Base-by-base conservation (phyloP, 768 basidiomycete genomes). In the Steccherinum ochraceum region DNA sequence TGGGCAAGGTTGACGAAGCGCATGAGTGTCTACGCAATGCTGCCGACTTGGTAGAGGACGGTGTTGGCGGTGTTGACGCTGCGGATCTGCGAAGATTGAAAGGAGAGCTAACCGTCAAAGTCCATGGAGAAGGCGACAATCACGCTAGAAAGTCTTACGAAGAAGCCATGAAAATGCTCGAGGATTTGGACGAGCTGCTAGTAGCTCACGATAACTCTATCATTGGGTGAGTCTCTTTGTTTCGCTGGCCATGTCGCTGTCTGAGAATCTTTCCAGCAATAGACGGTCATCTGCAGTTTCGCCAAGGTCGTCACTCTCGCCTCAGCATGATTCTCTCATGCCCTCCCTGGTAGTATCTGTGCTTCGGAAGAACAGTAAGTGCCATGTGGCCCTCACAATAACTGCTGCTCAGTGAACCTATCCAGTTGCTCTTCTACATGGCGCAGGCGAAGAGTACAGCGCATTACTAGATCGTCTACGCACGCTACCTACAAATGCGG, bases 291-390 rank as follows among this genome's bases (percentile, higher is more conserved):
- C 56, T 3, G 53, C 52, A 1, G 24, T 52, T 4, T 59, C 58
- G 7, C 59, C 61, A 1, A 53, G 51, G 40, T 53, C 57, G 20
- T 49, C 61, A 11, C 59, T 55, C 45, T 26, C 57, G 5, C 44
- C 52, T 7, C 54, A 57, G 12, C 62, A 67, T 23, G 83, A 85
- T 39, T 68, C 76, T 19, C 62, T 88, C 40, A 75, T 79, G 5
- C 87, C 87, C 0, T 72, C 74, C 12, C 65, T 89, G 18, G 65
- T 84, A 23, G 83, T 83, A 2, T 66, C 75, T 2, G 71, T 90
- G 39, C 67, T 90, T 45, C 75, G 81, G 27, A 82, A 82, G 60
- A 82, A 83, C 54, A 80, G 89, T 91, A 55, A 61, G 85, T 68
- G 35, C 24, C 16, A 39, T 16, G 5, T 12, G 12, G 2, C 2